Base-by-base conservation (phyloP, 2,329 filamentous ascomycete species). In the Rutstroemia sp. region DNA sequence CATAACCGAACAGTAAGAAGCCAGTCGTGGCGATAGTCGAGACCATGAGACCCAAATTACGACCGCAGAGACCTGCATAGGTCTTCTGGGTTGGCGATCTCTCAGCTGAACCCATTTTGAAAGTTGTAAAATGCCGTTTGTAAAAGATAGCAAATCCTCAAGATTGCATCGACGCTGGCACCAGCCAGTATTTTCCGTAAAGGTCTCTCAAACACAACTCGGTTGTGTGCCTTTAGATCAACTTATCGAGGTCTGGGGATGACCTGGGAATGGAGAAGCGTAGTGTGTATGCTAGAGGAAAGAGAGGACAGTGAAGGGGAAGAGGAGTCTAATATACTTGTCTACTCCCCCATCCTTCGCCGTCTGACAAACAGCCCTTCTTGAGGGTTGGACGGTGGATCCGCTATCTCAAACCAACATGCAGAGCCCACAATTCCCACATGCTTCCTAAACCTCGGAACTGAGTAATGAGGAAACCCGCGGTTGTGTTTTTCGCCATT, bases 1-100 rank as follows among this genome's bases (percentile, higher is more conserved):
- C 89, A 76, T 92, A 94, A 63, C 89, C 89, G 67, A 95, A 95
- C 17, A 95, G 76, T 66, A 95, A 91, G 45, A 95, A 90, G 54
- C 89, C 89, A 51, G 83, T 83, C 63, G 86, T 87, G 52, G 87
- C 87, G 66, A 89, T 80, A 14, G 83, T 74, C 57, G 84, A 83
- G 63, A 90, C 82, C 58, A 86, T 83, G 70, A 82, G 78, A 73
- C 86, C 88, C 59, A 90, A 82, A 69, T 73, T 72, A 21, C 78
- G 74, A 73, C 87, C 87, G 54, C 78, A 78, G 59, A 89, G 77
- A 69, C 87, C 87, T 61, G 87, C 81, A 68, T 54, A 63, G 39
- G 57, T 60, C 58, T 58, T 57, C 21, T 57, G 48, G 17, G 48
- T 57, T 1, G 48, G 23, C 34, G 48, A 52, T 25, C 27, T 17